phyloP scores from a whole-genome alignment of 257 asterid genomes.

The Echites panduratus region DNA sequence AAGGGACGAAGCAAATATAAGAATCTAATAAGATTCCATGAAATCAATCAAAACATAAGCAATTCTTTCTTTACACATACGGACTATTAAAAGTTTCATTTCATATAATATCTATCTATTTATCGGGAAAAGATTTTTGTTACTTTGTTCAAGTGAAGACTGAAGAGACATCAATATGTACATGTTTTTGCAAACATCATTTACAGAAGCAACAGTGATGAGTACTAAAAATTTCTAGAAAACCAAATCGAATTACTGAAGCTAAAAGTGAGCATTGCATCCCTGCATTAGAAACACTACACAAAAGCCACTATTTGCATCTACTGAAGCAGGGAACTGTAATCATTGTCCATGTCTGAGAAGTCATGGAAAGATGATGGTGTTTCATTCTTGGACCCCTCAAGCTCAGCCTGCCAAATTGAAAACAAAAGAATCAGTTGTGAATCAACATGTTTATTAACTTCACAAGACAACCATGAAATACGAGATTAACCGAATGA shows the following conservation, averaged over 20 bases:
- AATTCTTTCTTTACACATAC: background rate
- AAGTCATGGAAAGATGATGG: slow-evolving; percentile 20
- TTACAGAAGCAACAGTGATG: slow-evolving; percentile 9
- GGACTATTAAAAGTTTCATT: background rate
- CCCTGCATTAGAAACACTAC: background rate
- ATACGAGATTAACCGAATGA: background rate
- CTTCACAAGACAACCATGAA: background rate
- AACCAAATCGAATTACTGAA: background rate
- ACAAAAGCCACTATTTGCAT: slow-evolving; percentile 7
- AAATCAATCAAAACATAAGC: background rate
- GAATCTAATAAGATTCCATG: background rate
- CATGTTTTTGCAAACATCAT: slow-evolving; percentile 11
- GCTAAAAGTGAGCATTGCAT: background rate
- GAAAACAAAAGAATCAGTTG: background rate
- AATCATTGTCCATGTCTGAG: slow-evolving; percentile 38
- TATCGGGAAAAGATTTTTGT: background rate
- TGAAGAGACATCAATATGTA: background rate
- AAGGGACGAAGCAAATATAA: too few species aligned
- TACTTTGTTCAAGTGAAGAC: background rate
- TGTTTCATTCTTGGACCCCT: slow-evolving; percentile 31
- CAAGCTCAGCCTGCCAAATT: slow-evolving; percentile 59
- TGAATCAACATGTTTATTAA: background rate
- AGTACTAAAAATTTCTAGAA: background rate
- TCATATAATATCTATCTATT: too few species aligned
- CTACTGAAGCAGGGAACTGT: slow-evolving; percentile 27